A percentile compares a stretch with the other conserved stretches of the same genome.
Conservation (phyloP, 352 stramenopile species). For the Globisporangium radiosum region DNA sequence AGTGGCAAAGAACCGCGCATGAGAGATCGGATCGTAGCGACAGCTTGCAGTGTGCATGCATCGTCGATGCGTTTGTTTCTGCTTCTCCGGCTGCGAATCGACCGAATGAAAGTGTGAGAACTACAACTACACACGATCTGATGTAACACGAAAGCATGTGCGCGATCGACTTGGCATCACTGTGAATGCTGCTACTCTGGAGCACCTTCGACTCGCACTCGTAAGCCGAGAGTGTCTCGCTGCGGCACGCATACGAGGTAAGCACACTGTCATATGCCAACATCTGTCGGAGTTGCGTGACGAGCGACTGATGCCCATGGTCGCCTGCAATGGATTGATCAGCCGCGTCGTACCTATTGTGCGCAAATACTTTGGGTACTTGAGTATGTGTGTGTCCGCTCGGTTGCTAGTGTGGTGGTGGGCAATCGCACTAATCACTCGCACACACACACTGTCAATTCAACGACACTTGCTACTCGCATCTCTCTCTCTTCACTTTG, state of each 20-base stretch:
- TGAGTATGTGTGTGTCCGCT: background rate
- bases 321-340: constrained; percentile 18
- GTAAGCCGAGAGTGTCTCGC: constrained; percentile 60
- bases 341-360: constrained; percentile 63
- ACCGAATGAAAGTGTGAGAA: no score
- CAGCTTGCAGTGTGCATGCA: background rate
- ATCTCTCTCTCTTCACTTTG: no score
- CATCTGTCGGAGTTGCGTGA: background rate
- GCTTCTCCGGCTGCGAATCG: no score
- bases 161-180: constrained; percentile 60
- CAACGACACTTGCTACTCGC: no score
- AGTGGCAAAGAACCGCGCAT: constrained; percentile 12
- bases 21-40: constrained; percentile 6
- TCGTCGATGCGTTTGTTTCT: background rate
- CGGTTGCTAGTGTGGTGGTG: background rate
- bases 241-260: constrained; percentile 70
- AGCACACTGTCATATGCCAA: background rate
- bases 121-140: no score
- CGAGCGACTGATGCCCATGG: no score
- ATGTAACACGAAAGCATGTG: constrained; percentile 34
- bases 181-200: constrained; percentile 70
- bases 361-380: constrained; percentile 76
- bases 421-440: no score
- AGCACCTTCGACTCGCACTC: constrained; percentile 73
- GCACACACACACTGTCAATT: no score